Conservation (phyloP, 1,284 basidiomycete species). For the Boletus chippewaensis region DNA sequence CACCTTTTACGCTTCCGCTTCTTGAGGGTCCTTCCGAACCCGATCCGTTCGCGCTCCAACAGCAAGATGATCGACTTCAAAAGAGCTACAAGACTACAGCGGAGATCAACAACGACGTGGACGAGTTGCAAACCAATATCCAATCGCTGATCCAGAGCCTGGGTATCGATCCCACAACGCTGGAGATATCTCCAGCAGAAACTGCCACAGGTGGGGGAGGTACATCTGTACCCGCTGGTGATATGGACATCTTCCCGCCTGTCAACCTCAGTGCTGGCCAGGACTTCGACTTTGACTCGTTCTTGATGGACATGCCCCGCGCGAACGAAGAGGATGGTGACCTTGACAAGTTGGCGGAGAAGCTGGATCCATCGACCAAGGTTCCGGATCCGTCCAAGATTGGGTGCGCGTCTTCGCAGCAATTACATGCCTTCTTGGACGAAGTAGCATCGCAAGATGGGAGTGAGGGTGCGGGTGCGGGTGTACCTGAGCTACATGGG, state of each 20-base stretch:
- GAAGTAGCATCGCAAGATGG: conserved; percentile 33
- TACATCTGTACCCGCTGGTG: background rate
- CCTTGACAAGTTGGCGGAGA: conserved; percentile 32
- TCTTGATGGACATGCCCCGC: conserved; percentile 34
- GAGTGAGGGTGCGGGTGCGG: conserved; percentile 2
- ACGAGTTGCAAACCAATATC: conserved; percentile 65
- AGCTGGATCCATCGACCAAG: conserved; percentile 28
- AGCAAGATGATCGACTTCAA: conserved; percentile 38
- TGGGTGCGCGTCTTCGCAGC: conserved; percentile 33
- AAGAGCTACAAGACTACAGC: conserved; percentile 56
- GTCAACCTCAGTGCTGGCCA: conserved; percentile 9
- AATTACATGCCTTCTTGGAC: conserved; percentile 41
- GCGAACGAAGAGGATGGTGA: conserved; percentile 31
- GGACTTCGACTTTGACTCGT: conserved; percentile 47
- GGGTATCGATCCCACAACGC: conserved; percentile 50
- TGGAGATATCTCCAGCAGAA: conserved; percentile 26
- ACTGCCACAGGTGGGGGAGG: conserved; percentile 5
- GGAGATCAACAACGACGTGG: conserved; percentile 69
- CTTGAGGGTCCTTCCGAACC: conserved; percentile 15
- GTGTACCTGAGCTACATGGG: background rate
- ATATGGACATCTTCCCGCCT: conserved; percentile 20
- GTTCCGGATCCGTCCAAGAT: conserved; percentile 24
- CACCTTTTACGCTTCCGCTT: conserved; percentile 21
- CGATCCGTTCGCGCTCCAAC: conserved; percentile 34
- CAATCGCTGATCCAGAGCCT: conserved; percentile 67